phyloP scores from a whole-genome alignment of 73 alveolate species.

The Blepharisma stoltei region DNA sequence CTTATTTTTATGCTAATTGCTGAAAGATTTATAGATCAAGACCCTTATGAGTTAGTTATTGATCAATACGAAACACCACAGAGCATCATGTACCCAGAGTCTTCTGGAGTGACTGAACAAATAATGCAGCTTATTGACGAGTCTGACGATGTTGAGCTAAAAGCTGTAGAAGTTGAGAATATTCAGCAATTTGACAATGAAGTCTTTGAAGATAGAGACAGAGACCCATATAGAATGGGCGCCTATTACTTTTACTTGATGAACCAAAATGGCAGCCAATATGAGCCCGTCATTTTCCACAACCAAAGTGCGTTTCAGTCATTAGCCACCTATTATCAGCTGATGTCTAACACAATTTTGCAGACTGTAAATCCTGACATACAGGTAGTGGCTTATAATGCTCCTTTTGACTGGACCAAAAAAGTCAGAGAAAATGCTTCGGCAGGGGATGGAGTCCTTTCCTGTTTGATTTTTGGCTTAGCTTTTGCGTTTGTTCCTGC shows the following conservation, averaged over 20 bases:
- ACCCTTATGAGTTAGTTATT: background rate
- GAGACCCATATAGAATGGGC: constrained; percentile 40
- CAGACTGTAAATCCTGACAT: background rate
- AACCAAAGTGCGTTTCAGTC: background rate
- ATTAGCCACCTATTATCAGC: background rate
- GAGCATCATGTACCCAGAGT: background rate
- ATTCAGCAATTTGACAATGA: constrained; percentile 35
- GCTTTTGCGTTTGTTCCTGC: constrained; percentile 94
- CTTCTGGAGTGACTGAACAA: constrained; percentile 1
- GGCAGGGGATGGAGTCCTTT: constrained; percentile 40
- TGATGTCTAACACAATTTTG: background rate
- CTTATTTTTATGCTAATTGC: constrained; percentile 39
- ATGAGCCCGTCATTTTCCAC: constrained; percentile 9
- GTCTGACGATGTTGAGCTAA: background rate
- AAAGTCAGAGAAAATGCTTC: background rate
- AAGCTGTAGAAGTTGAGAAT: background rate
- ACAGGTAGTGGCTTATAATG: background rate
- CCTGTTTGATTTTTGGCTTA: constrained; percentile 66
- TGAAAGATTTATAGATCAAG: constrained; percentile 30
- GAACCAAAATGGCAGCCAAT: constrained; percentile 10
- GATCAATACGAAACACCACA: constrained; percentile 24
- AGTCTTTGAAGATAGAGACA: constrained; percentile 22
- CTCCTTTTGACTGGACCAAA: background rate
- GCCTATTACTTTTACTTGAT: constrained; percentile 43
- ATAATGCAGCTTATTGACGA: background rate